Evolutionary conservation across 306 rosid genomes (phyloP).

Genomic region (Vicia sativa): DNA sequence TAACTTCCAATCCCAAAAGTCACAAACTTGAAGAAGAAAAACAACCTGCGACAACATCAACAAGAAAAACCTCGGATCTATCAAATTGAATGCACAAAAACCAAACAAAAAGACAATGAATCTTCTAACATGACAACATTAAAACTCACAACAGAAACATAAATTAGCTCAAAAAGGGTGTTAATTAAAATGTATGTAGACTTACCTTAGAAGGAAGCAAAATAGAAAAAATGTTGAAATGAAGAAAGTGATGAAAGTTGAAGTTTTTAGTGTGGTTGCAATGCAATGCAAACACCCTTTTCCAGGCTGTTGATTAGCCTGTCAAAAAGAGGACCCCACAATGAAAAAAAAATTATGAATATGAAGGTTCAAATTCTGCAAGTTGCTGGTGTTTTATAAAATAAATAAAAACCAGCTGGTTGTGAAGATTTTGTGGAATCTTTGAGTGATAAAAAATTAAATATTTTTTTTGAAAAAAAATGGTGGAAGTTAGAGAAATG

Average conservation of each 20-base stretch:
- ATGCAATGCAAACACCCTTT: slow-evolving; percentile 49
- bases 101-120: slow-evolving; percentile 34
- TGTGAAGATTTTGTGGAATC: slow-evolving; percentile 14
- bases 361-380: slow-evolving; percentile 34
- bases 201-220: slow-evolving; percentile 34
- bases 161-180: background rate
- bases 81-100: slow-evolving; percentile 35
- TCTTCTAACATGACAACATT: background rate
- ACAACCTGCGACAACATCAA: slow-evolving; percentile 32
- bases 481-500: background rate
- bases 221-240: slow-evolving; percentile 31
- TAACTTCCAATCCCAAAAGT: slow-evolving; percentile 43
- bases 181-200: background rate
- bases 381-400: background rate
- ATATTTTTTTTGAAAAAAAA: background rate
- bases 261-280: slow-evolving; percentile 45
- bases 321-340: slow-evolving; percentile 54
- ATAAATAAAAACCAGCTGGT: background rate
- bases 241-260: slow-evolving; percentile 22
- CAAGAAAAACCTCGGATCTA: slow-evolving; percentile 42
- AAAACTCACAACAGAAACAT: background rate
- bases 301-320: slow-evolving; percentile 56
- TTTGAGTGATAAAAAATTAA: background rate
- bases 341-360: background rate
- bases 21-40: slow-evolving; percentile 14